These are phyloP conservation scores for Fusarium sp. DNA, from an alignment of 2,329 filamentous ascomycete species.

Conservation along the genomic window DNA sequence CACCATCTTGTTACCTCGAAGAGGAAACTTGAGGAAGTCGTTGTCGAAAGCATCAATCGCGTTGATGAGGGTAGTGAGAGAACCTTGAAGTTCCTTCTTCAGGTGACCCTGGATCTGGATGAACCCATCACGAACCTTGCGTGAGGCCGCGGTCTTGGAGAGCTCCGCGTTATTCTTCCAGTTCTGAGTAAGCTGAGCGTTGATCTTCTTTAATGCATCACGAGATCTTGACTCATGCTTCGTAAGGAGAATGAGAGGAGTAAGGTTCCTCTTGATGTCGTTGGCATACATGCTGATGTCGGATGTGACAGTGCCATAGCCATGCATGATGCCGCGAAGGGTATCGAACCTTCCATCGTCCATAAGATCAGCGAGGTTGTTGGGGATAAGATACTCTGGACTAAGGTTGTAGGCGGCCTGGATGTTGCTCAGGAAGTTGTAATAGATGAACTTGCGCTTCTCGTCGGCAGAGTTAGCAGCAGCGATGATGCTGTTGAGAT, in stretches of 20 bases:
- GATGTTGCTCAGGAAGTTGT: constrained; percentile 11
- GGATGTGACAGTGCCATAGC: constrained; percentile 11
- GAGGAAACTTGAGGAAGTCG: constrained; percentile 24
- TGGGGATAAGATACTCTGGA: background rate
- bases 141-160: constrained; percentile 13
- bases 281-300: constrained; percentile 20
- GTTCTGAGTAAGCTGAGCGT: constrained; percentile 19
- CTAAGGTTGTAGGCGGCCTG: constrained; percentile 1
- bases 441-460: constrained; percentile 15
- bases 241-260: constrained; percentile 13
- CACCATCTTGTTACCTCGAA: constrained; percentile 23
- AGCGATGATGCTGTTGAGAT: constrained; percentile 9
- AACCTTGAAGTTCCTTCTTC: constrained; percentile 6
- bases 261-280: constrained; percentile 17
- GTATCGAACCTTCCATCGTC: background rate
- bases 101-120: constrained; percentile 12
- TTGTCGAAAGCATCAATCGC: constrained; percentile 15
- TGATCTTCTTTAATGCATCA: background rate
- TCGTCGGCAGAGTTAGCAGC: background rate
- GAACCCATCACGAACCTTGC: constrained; percentile 31
- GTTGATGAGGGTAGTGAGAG: background rate
- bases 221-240: constrained; percentile 12
- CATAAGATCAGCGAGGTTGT: background rate
- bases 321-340: constrained; percentile 21
- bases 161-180: constrained; percentile 34